Percentiles rank a stretch among this genome's conserved stretches.
Conservation (phyloP, 2,329 filamentous ascomycete species). For the Cadophora sp. region DNA sequence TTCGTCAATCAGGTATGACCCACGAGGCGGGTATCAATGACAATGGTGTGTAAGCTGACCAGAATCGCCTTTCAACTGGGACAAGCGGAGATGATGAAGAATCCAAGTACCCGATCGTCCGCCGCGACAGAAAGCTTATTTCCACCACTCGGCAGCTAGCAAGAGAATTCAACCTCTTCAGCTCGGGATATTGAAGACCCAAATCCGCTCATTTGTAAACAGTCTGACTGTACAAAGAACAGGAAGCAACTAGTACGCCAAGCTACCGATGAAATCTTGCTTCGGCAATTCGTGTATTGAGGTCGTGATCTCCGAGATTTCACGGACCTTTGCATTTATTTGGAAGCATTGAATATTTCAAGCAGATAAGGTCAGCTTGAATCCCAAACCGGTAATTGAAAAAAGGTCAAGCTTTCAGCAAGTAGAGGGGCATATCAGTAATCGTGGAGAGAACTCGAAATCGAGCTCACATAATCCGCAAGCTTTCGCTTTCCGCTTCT, state of each 20-base stretch:
- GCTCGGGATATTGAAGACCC: background rate
- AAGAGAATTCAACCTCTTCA: background rate
- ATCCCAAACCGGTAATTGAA: background rate
- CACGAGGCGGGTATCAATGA: background rate
- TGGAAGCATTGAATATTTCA: background rate
- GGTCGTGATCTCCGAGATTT: background rate
- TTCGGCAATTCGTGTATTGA: slow-evolving; percentile 5
- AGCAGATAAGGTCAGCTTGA: background rate
- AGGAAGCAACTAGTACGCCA: background rate
- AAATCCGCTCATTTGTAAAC: background rate
- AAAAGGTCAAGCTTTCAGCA: background rate
- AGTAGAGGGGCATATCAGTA: background rate
- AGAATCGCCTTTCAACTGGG: background rate
- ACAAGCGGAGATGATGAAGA: background rate
- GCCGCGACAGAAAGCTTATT: background rate
- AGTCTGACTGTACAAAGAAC: background rate
- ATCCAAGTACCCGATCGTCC: too few relatives aligned
- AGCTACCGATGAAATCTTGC: background rate
- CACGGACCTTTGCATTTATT: background rate
- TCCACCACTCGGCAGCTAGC: background rate
- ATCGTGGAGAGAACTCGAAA: background rate
- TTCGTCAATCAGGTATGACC: background rate
- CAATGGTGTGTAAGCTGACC: background rate
- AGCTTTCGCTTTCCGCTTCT: background rate
- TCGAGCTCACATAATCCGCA: background rate